phyloP scores from a whole-genome alignment of 176 grass and related monocot species.

The Stipa capillata region DNA sequence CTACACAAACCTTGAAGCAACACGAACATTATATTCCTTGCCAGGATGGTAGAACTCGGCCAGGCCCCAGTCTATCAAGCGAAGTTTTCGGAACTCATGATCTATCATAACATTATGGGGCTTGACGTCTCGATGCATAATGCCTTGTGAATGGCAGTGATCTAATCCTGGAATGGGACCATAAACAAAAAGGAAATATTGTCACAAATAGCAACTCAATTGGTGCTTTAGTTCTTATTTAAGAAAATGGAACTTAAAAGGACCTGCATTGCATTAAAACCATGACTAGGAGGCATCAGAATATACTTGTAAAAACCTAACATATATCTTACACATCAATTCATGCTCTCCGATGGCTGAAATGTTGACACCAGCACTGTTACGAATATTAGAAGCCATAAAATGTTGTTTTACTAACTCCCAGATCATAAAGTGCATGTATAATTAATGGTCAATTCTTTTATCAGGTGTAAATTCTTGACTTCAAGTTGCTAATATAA shows the following conservation, averaged over 20 bases:
- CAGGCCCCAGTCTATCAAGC: slow-evolving; percentile 94
- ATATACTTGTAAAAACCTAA: not conserved
- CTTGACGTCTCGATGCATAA: slow-evolving; percentile 99
- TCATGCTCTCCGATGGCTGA: not conserved
- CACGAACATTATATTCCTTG: slow-evolving; percentile 95
- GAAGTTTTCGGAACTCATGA: slow-evolving; percentile 83
- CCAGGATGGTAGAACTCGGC: slow-evolving; percentile 96
- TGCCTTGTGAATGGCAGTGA: slow-evolving; percentile 91
- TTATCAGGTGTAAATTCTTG: not conserved
- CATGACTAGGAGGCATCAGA: not conserved
- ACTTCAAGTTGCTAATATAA: not conserved
- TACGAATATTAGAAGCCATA: not conserved
- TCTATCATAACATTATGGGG: slow-evolving; percentile 99
- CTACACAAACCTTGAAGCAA: slow-evolving; percentile 80
- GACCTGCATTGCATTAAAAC: not conserved
- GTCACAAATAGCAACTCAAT: slow-evolving; percentile 1
- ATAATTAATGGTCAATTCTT: not conserved
- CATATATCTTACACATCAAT: not conserved
- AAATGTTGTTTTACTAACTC: slow-evolving; percentile 13
- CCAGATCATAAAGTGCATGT: not conserved
- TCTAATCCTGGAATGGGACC: slow-evolving; percentile 49
- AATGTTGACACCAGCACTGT: not conserved
- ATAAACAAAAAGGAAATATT: slow-evolving; percentile 11
- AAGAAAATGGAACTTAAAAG: not conserved
- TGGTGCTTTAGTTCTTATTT: not conserved